phyloP scores from a whole-genome alignment of 2,329 filamentous ascomycete genomes.

The Nannizziopsis barbatae region DNA sequence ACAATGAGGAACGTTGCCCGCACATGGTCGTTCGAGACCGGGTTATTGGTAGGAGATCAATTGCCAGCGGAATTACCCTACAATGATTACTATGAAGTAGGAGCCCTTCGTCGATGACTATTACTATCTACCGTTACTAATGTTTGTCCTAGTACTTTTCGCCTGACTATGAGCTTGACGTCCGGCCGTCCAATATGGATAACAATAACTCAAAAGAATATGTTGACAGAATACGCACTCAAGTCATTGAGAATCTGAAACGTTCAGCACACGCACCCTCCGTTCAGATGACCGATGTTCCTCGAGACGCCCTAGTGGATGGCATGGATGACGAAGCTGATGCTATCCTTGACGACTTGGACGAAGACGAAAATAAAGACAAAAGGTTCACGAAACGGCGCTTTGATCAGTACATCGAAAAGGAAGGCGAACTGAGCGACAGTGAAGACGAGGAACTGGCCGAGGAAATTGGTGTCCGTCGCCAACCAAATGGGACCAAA shows the following conservation, averaged over 20 bases:
- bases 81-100: slow-evolving; percentile 82
- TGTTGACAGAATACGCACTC: slow-evolving; percentile 54
- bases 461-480: slow-evolving; percentile 57
- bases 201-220: slow-evolving; percentile 60
- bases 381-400: slow-evolving; percentile 67
- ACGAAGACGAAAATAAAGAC: slow-evolving; percentile 80
- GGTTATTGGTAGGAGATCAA: slow-evolving; percentile 69
- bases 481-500: slow-evolving; percentile 39
- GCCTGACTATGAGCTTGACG: slow-evolving; percentile 58
- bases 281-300: slow-evolving; percentile 54
- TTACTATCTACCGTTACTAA: slow-evolving; percentile 6
- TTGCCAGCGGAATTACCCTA: slow-evolving; percentile 79
- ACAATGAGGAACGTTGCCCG: slow-evolving; percentile 56
- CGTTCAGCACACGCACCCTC: slow-evolving; percentile 52
- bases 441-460: slow-evolving; percentile 78
- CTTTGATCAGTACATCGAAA: slow-evolving; percentile 66
- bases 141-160: slow-evolving; percentile 47
- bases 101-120: slow-evolving; percentile 13
- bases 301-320: slow-evolving; percentile 43
- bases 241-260: slow-evolving; percentile 56
- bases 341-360: slow-evolving; percentile 55
- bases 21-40: slow-evolving; percentile 58
- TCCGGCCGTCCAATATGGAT: slow-evolving; percentile 61
- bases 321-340: slow-evolving; percentile 55
- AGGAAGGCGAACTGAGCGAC: slow-evolving; percentile 72